Evolutionary conservation across 306 rosid species (phyloP), one percentile per base, ranked within the genome.

Genomic region (Malus asiatica): DNA sequence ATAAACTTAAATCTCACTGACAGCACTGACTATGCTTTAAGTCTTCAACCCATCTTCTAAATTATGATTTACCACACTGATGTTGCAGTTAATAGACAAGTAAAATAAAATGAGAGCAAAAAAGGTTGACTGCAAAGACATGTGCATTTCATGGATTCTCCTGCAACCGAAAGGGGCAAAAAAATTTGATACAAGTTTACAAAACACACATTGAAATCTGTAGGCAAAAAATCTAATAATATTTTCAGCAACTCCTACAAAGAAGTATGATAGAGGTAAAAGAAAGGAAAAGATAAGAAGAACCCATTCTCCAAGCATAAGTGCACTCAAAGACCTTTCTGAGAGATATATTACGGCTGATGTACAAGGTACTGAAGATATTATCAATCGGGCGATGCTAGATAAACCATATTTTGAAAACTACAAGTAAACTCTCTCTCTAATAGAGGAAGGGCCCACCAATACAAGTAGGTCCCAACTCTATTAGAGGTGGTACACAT

Each of bases 71-170:
- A 33, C 40, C 38, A 33, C 55, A 52, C 18, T 14, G 22, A 53
- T 12, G 52, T 38, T 58, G 40, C 60, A 77, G 60, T 29, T 40
- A 19, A 71, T 32, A 20, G 11, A 68, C 4, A 53, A 66, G 57
- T 53, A 64, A 51, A 29, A 55, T 22, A 58, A 23, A 64, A 77
- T 52, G 55, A 29, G 33, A 35, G 11, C 14, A 42, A 29, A 32
- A 72, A 72, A 38, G 55, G 52, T 16, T 18, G 75, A 73, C 70
- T 22, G n/a, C 74, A 55, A 58, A 64, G 33, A 65, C 69, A 27
- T 29, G 27, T 20, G 16, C 62, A 70, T 51, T 48, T 25, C 66
- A 58, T 38, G 29, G 12, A 22, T 25, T 62, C 48, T 33, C 68
- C 53, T 19, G 64, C 33, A 60, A 71, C 72, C 66, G 52, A 51